These are phyloP conservation scores for Acorus gramineus DNA, from an alignment of 106 monocot species.

Conservation along the genomic window DNA sequence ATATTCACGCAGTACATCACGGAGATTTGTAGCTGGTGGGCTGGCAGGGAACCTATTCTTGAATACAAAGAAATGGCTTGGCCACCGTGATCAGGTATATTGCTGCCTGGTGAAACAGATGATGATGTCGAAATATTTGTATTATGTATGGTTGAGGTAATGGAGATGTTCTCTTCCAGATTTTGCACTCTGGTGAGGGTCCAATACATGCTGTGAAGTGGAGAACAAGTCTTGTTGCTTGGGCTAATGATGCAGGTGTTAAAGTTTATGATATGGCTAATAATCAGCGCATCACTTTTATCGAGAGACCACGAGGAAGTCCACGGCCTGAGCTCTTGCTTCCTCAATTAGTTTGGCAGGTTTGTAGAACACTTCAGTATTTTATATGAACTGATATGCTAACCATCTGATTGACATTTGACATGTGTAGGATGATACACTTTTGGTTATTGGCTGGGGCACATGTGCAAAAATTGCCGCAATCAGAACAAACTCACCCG, in stretches of 20 bases:
- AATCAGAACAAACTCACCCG: constrained; percentile 43
- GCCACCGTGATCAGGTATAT: constrained; percentile 67
- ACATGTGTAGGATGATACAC: constrained; percentile 70
- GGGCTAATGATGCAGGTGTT: constrained; percentile 96
- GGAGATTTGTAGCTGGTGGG: constrained; percentile 89
- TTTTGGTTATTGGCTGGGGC: constrained; percentile 99
- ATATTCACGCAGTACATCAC: constrained; percentile 53
- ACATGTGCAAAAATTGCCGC: constrained; percentile 78
- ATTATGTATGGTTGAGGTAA: too few relatives aligned
- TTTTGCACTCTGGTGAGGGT: constrained; percentile 93
- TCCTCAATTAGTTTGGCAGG: constrained; percentile 98
- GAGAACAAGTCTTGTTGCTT: constrained; percentile 92
- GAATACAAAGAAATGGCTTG: constrained; percentile 71
- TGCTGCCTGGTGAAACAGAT: not conserved
- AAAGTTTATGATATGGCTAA: constrained; percentile 90
- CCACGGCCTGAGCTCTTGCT: constrained; percentile 81
- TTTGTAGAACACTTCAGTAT: constrained; percentile 4
- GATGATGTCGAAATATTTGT: too few relatives aligned
- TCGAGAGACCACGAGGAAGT: constrained; percentile 80
- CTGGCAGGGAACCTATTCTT: constrained; percentile 88
- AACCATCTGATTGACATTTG: not conserved
- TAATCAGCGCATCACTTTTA: constrained; percentile 79
- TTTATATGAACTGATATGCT: constrained; percentile 2
- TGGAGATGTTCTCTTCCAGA: constrained; percentile 20
- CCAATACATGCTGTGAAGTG: constrained; percentile 96